These are phyloP conservation scores for Magnolia kwangsiensis DNA, from an alignment of 164 flowering plant species.

Conservation along the genomic window DNA sequence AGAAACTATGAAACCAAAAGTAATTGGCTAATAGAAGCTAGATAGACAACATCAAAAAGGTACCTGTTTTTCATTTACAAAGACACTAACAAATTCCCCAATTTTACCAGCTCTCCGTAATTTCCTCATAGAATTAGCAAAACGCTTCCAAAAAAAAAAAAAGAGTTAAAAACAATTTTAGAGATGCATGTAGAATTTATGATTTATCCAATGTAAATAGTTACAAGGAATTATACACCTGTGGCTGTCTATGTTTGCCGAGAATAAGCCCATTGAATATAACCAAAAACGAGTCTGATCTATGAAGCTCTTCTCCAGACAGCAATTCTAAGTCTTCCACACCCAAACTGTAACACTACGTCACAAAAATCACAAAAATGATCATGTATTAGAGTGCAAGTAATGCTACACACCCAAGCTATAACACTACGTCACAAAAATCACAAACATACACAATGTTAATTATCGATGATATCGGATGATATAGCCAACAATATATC, in stretches of 20 bases:
- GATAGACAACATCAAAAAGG: not conserved
- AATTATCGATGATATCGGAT: too few relatives aligned
- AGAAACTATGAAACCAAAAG: not conserved
- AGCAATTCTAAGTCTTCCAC: constrained; percentile 75
- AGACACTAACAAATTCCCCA: constrained; percentile 91
- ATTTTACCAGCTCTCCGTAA: constrained; percentile 86
- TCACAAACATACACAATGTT: not conserved
- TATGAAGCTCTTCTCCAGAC: constrained; percentile 88
- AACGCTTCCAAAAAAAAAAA: constrained; percentile 34
- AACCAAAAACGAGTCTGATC: constrained; percentile 68
- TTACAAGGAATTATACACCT: constrained; percentile 37
- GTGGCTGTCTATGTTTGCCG: constrained; percentile 83
- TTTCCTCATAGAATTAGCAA: constrained; percentile 69
- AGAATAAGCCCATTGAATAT: constrained; percentile 88
- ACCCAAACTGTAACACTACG: constrained; percentile 70
- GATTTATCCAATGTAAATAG: not conserved
- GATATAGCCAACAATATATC: too few relatives aligned
- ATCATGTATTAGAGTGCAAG: not conserved
- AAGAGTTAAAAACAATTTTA: not conserved
- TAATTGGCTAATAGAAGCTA: not conserved
- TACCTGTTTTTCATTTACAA: constrained; percentile 89
- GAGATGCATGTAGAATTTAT: not conserved
- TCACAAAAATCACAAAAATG: constrained; percentile 7
- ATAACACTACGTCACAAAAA: constrained; percentile 46
- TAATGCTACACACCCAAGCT: constrained; percentile 36